Base-by-base conservation (phyloP, 768 basidiomycete genomes). In the Mrakia frigida region DNA sequence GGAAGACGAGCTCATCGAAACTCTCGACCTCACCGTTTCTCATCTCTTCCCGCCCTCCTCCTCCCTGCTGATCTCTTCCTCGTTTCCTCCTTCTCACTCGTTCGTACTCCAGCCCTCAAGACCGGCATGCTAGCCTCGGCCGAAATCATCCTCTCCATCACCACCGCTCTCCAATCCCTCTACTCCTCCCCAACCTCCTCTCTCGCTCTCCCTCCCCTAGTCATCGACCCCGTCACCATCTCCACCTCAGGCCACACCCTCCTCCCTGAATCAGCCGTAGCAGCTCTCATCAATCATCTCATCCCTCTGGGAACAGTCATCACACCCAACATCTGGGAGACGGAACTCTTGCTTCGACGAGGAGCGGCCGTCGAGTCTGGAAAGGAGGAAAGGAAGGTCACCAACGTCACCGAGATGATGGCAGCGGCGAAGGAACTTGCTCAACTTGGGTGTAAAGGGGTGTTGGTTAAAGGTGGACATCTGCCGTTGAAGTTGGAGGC, bases 211-310 rank as follows among this genome's bases (percentile, higher is more conserved):
- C 73, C 74, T 14, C 88, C 88, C 0, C 84, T 94, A 28, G 88
- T 96, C 37, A 88, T 92, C 77, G 94, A 98, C 81, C 94, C 94
- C 0, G 94, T 98, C 14, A 93, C 90, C 80, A 91, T 96, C 1
- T 93, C 92, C 4, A 96, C 94, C 0, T 93, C 92, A 0, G 93
- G 93, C 2, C 92, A 94, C 81, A 88, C 86, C 10, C 86, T 98
- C 1, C 86, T 97, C 13, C 86, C 89, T 7, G 83, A 87, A 23
- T 87, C 88, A 16, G 93, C 94, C 0, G 81, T 94, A 74, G 82
- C 86, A 11, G 85, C 86, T 3, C 80, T 97, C 77, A 85, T 88
- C 10, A 74, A 83, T 0, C 86, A 89, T n/a, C 83, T 96, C 1
- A 87, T 95, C 69, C 92, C 93, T 0, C 83, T 91, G 25, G 85